Evolutionary conservation across 2,329 filamentous ascomycete species (phyloP).

Genomic region (Epichloe glyceriae): DNA sequence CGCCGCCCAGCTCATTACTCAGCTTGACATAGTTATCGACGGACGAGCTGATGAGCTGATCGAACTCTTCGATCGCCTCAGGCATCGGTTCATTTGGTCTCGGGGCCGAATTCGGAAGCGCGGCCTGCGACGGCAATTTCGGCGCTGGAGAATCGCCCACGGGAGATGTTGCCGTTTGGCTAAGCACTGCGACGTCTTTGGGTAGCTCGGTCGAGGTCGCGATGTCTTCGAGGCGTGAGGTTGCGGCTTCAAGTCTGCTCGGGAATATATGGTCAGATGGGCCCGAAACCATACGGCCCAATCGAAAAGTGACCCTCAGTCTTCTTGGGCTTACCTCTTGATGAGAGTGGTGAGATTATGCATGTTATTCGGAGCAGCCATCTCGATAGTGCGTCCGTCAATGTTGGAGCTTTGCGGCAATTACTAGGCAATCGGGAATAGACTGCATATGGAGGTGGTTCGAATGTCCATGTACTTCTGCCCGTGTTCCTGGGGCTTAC

Average conservation of each 20-base stretch:
- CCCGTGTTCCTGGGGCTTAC: too few relatives aligned
- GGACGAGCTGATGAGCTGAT: conserved; percentile 59
- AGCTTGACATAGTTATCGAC: conserved; percentile 67
- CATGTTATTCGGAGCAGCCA: conserved; percentile 75
- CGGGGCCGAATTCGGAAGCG: conserved; percentile 10
- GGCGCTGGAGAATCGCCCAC: conserved; percentile 19
- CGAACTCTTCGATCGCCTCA: conserved; percentile 76
- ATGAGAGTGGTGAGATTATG: conserved; percentile 94
- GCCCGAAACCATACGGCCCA: neutral
- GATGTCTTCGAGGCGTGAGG: conserved; percentile 91
- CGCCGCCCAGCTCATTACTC: conserved; percentile 63
- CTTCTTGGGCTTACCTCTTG: conserved; percentile 58
- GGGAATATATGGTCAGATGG: neutral
- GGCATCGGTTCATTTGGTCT: conserved; percentile 47
- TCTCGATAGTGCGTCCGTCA: conserved; percentile 18
- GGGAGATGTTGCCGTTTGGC: conserved; percentile 23
- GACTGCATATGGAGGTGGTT: too few relatives aligned
- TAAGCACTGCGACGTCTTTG: conserved; percentile 34
- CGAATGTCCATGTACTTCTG: too few relatives aligned
- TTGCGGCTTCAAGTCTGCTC: conserved; percentile 85
- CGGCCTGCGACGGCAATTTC: conserved; percentile 26
- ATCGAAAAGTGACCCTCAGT: neutral
- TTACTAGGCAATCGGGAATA: too few relatives aligned
- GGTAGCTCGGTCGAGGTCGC: conserved; percentile 59
- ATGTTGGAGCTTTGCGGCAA: neutral